Conservation (phyloP, 2,329 filamentous ascomycete genomes). For the Fusarium sp. region DNA sequence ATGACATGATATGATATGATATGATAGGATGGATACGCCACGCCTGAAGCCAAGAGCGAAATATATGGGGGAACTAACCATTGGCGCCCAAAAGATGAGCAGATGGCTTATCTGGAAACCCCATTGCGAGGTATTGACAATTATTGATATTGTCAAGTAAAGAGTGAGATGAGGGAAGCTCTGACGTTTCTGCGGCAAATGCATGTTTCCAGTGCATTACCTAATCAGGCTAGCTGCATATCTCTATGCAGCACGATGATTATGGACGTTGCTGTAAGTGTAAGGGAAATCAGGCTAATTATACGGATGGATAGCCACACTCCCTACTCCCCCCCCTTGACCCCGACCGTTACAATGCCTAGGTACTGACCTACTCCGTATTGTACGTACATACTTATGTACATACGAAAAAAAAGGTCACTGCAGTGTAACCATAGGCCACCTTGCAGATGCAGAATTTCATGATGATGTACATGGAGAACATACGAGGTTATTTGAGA, state of each 20-base stretch:
- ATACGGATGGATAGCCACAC: slow-evolving; percentile 2
- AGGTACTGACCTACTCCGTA: neutral
- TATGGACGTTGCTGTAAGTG: neutral
- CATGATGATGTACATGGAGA: slow-evolving; percentile 23
- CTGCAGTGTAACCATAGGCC: slow-evolving; percentile 31
- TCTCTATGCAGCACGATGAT: neutral
- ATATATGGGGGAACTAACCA: slow-evolving; percentile 52
- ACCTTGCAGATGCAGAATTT: slow-evolving; percentile 9
- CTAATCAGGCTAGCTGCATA: slow-evolving; percentile 19
- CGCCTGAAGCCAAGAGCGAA: slow-evolving; percentile 22
- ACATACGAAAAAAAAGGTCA: slow-evolving; percentile 1
- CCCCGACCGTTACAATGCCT: neutral
- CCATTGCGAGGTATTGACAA: slow-evolving; percentile 46
- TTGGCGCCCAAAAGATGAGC: slow-evolving; percentile 68
- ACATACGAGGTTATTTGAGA: slow-evolving; percentile 2
- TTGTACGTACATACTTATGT: neutral
- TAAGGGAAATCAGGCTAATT: neutral
- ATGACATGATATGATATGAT: neutral
- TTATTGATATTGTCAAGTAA: neutral
- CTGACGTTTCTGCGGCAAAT: slow-evolving; percentile 24
- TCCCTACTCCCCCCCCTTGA: neutral
- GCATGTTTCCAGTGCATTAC: slow-evolving; percentile 21
- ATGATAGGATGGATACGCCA: slow-evolving; percentile 14
- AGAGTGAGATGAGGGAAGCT: slow-evolving; percentile 12
- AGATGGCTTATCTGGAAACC: slow-evolving; percentile 59